Conservation (phyloP, 139 green algal species). For the Picochlorum sp. region DNA sequence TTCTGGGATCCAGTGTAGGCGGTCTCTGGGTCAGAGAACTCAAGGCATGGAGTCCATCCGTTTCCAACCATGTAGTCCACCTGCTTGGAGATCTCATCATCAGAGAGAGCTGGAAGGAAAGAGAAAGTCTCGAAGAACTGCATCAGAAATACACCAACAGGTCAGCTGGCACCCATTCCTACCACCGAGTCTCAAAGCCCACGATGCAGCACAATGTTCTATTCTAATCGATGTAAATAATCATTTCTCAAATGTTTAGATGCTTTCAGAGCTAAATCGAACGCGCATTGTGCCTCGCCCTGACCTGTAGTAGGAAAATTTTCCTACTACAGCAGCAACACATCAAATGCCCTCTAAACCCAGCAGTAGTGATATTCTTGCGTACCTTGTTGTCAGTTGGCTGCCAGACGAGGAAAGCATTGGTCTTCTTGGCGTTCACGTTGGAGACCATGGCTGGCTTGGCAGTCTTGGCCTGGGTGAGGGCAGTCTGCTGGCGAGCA, state of each 20-base stretch:
- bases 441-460: slow-evolving; percentile 22
- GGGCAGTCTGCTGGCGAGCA: not conserved
- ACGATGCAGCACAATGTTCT: no score
- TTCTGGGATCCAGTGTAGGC: slow-evolving; percentile 60
- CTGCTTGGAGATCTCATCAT: slow-evolving; percentile 85
- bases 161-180: not conserved
- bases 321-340: not conserved
- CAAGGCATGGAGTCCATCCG: slow-evolving; percentile 79
- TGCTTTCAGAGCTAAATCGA: no score
- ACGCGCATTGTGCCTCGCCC: not conserved
- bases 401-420: slow-evolving; percentile 26
- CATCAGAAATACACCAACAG: not conserved
- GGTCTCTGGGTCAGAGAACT: slow-evolving; percentile 77
- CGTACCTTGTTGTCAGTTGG: slow-evolving; percentile 45
- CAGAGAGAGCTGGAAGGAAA: slow-evolving; percentile 90
- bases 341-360: not conserved
- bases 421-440: slow-evolving; percentile 27
- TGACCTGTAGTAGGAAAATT: not conserved
- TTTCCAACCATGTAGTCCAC: slow-evolving; percentile 93
- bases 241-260: no score
- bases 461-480: slow-evolving; percentile 27
- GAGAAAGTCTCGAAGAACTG: slow-evolving; percentile 97
- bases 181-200: not conserved
- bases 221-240: no score
- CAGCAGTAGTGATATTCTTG: not conserved